Conservation (phyloP, 371 early-diverging fungal species). For the Saksenaea vasiformis region DNA sequence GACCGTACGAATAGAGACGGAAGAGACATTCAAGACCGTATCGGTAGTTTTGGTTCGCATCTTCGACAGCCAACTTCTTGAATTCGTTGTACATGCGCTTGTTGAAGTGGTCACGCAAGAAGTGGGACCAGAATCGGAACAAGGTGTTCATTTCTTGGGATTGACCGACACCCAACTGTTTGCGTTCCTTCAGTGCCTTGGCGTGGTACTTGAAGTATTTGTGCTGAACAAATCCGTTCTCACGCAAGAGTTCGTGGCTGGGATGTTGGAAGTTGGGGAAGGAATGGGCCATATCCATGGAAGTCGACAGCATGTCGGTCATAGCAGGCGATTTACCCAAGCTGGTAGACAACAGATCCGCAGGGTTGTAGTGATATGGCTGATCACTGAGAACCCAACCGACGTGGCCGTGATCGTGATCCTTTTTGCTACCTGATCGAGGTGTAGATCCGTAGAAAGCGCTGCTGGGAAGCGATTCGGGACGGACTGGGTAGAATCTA, state of each 20-base stretch:
- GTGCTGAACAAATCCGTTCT: conserved; percentile 95
- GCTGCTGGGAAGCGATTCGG: conserved; percentile 54
- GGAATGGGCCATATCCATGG: conserved; percentile 65
- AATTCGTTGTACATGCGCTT: conserved; percentile 93
- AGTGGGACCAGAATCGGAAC: conserved; percentile 98
- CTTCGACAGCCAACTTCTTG: conserved; percentile 89
- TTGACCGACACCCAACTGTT: conserved; percentile 86
- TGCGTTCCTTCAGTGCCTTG: conserved; percentile 93
- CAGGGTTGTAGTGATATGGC: conserved; percentile 53
- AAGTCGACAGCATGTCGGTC: conserved; percentile 40
- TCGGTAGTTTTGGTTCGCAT: conserved; percentile 87
- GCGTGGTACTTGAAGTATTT: conserved; percentile 94
- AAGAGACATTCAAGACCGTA: conserved; percentile 96
- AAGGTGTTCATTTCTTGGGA: conserved; percentile 98
- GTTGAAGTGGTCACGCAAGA: conserved; percentile 94
- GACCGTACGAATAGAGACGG: conserved; percentile 96
- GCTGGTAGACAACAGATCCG: conserved; percentile 44
- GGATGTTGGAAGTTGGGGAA: conserved; percentile 92
- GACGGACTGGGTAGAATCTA: conserved; percentile 67
- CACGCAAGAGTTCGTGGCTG: conserved; percentile 88
- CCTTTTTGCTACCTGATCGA: conserved; percentile 42
- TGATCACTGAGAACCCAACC: conserved; percentile 83
- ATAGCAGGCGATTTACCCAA: conserved; percentile 44
- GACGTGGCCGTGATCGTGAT: conserved; percentile 79
- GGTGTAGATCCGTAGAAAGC: conserved; percentile 46